A percentile compares a stretch with the other conserved stretches of the same genome.
Evolutionary conservation across 306 rosid genomes (phyloP).

Genomic region (Acmispon strigosus): DNA sequence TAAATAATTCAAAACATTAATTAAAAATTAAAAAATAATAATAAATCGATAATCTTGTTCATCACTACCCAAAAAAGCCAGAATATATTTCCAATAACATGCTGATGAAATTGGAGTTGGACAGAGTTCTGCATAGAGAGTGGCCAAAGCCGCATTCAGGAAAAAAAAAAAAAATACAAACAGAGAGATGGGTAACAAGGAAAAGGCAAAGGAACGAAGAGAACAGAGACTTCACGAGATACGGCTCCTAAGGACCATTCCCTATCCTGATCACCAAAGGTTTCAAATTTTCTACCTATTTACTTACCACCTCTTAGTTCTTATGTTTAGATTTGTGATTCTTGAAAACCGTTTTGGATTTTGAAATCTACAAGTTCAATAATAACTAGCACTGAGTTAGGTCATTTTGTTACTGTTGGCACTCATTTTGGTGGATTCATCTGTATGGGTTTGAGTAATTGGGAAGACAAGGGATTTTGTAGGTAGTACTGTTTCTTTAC

Average conservation of each 20-base stretch:
- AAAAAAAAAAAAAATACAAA: neutral
- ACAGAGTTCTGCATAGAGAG: too few species aligned
- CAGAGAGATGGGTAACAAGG: conserved; percentile 52
- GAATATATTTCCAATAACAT: too few species aligned
- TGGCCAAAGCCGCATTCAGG: too few species aligned
- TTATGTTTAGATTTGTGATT: neutral
- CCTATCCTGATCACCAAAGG: conserved; percentile 86
- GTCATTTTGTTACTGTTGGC: neutral
- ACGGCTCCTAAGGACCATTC: conserved; percentile 68
- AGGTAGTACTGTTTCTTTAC: too few species aligned
- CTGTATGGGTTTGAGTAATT: neutral
- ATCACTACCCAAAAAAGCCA: too few species aligned
- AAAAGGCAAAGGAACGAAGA: conserved; percentile 74
- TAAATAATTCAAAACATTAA: too few species aligned
- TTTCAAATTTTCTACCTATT: neutral
- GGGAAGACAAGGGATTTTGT: too few species aligned
- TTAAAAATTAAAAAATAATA: too few species aligned
- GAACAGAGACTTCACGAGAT: conserved; percentile 76
- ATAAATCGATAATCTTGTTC: too few species aligned
- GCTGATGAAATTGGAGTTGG: too few species aligned
- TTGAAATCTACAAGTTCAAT: neutral
- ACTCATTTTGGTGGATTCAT: neutral
- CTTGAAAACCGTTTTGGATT: neutral
- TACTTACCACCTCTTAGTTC: neutral
- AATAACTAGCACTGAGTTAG: neutral